Conservation (phyloP, 2,329 filamentous ascomycete genomes). For the Scedosporium boydii region DNA sequence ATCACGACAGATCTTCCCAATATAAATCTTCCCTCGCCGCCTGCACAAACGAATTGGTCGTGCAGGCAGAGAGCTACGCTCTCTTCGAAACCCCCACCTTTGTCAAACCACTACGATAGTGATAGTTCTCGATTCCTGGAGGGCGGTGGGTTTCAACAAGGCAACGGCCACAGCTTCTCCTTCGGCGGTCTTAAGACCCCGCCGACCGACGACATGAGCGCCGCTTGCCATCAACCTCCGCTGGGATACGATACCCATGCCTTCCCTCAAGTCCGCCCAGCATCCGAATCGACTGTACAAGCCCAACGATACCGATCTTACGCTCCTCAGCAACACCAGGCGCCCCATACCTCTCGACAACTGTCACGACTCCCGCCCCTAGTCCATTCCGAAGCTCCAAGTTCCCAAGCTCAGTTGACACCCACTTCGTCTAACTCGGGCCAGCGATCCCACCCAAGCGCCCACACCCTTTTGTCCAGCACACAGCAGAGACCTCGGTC, state of each 20-base stretch:
- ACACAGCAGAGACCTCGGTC: constrained; percentile 8
- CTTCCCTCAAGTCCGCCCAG: constrained; percentile 20
- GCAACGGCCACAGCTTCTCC: background rate
- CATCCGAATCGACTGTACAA: constrained; percentile 21
- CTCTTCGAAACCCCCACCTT: background rate
- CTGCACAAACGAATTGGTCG: background rate
- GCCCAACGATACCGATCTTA: background rate
- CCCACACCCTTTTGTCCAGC: background rate
- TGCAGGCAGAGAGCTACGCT: background rate
- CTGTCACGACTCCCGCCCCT: constrained; percentile 13
- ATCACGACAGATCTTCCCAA: background rate
- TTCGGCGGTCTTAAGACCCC: constrained; percentile 37
- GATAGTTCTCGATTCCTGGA: background rate
- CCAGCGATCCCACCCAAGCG: background rate
- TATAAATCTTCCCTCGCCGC: constrained; percentile 1
- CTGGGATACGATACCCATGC: constrained; percentile 37
- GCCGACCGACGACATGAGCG: constrained; percentile 42
- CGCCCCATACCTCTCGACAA: background rate
- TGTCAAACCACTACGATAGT: background rate
- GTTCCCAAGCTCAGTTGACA: too few relatives aligned
- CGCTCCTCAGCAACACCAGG: background rate
- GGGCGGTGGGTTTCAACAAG: background rate
- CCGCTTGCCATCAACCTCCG: constrained; percentile 37
- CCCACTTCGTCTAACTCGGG: background rate
- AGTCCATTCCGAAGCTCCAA: background rate